Base-by-base conservation (phyloP, 768 basidiomycete species). In the Boletus rubescentipes region DNA sequence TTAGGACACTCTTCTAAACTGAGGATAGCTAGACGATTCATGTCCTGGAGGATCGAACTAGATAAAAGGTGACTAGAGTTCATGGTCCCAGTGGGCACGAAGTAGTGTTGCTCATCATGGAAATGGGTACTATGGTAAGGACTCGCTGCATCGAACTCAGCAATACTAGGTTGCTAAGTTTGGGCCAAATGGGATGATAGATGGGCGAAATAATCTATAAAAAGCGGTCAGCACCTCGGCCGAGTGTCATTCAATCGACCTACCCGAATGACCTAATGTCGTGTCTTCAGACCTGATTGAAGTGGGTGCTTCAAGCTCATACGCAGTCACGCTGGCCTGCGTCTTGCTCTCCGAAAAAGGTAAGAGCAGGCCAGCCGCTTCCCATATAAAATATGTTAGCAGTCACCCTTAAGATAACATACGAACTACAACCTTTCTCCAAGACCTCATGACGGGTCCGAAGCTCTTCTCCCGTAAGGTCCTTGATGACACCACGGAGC, bases 371-470 rank as follows among this genome's bases (percentile, higher is more conserved):
- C 41, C 42, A 15, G 31, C 63, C 5, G 43, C 63, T 64, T 41
- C 30, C 2, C 7, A 9, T 4, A 18, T 16, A 21, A 42, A n/a
- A 31, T 5, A 11, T 31, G 18, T 62, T 14, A 64, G 44, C 14
- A 16, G 9, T 5, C 9, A 35, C 11, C 5, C 6, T 18, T 7
- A 18, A 12, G 26, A 43, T 15, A 15, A 23, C n/a, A 15, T 15
- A 23, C 5, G 30, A 12, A 41, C 12, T 5, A 21, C 21, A 30
- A 64, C 66, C 63, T 61, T 55, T 61, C 7, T 4, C 51, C 14
- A 68, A 43, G 42, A 50, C 48, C 11, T 68, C 67, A 2, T 60
- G 36, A 2, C 67, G 63, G 9, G 54, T 67, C 10, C 34, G 49
- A 2, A 21, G 48, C 5, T 59, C 55, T 30, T 52, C 44, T 16